These are phyloP conservation scores for Candida morakotiae DNA, from an alignment of 805 yeast genomes.

Conservation along the genomic window DNA sequence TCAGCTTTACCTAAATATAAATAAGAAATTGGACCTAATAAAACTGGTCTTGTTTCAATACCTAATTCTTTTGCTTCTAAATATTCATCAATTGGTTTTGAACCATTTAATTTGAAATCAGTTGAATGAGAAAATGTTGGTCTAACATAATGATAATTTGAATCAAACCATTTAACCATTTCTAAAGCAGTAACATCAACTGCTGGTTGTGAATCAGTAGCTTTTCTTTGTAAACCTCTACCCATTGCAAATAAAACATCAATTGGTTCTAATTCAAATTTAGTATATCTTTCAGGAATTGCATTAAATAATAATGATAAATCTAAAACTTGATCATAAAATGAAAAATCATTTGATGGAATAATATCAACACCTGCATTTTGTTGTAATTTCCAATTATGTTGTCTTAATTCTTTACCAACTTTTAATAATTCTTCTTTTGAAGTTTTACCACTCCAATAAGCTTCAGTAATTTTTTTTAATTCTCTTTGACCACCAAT, in stretches of 20 bases:
- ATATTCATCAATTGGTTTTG: conserved; percentile 94
- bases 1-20: conserved; percentile 95
- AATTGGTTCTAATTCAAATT: conserved; percentile 81
- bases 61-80: conserved; percentile 97
- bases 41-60: conserved; percentile 94
- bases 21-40: conserved; percentile 96
- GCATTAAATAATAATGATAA: conserved; percentile 89
- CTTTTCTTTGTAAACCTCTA: conserved; percentile 98
- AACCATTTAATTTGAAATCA: conserved; percentile 81
- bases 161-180: conserved; percentile 99
- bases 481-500: conserved; percentile 99
- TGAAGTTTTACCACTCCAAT: conserved; percentile 93
- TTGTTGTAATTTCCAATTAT: conserved; percentile 97
- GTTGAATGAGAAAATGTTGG: conserved; percentile 97
- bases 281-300: conserved; percentile 94
- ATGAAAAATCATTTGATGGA: conserved; percentile 97
- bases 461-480: conserved; percentile 97
- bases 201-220: conserved; percentile 79
- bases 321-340: conserved; percentile 96
- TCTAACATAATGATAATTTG: conserved; percentile 99
- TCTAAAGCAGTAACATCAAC: conserved; percentile 98
- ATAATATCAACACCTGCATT: conserved; percentile 96
- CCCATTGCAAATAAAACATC: conserved; percentile 99
- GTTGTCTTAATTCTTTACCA: conserved; percentile 92
- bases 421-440: conserved; percentile 84